These are phyloP conservation scores for Trichoderma atroviride DNA, from an alignment of 2,329 filamentous ascomycete species.

Conservation along the genomic window DNA sequence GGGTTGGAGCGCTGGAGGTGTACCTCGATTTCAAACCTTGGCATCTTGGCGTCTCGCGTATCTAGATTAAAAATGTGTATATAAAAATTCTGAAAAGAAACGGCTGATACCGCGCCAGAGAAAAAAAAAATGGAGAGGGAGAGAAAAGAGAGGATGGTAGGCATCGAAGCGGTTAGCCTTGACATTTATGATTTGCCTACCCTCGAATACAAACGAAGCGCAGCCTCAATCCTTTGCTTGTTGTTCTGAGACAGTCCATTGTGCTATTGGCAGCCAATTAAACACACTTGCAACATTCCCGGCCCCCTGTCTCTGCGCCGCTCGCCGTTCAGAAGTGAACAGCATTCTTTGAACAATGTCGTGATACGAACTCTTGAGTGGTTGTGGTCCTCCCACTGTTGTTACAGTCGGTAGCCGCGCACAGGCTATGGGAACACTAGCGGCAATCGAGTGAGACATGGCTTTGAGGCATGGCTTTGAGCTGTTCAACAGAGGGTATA, in stretches of 20 bases:
- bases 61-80: not conserved
- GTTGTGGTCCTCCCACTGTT: not conserved
- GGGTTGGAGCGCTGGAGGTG: slow-evolving; percentile 22
- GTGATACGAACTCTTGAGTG: not conserved
- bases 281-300: not conserved
- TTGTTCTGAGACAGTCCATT: not conserved
- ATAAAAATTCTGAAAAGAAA: not conserved
- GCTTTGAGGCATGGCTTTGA: slow-evolving; percentile 5
- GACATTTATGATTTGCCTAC: slow-evolving; percentile 1
- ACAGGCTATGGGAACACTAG: not conserved
- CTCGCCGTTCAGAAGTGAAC: not conserved
- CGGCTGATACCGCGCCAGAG: not conserved
- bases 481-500: not conserved
- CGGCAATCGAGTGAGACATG: not conserved
- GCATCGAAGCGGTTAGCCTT: not conserved
- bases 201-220: not conserved
- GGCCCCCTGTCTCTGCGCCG: not conserved
- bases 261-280: not conserved
- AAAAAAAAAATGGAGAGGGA: not conserved
- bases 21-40: slow-evolving; percentile 24
- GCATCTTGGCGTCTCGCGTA: not conserved
- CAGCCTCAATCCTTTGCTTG: not conserved
- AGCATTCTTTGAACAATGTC: not conserved
- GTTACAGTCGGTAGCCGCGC: slow-evolving; percentile 24
- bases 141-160: not conserved